A percentile compares a stretch with the other conserved stretches of the same genome.
Conservation (phyloP, 257 asterid species). For the Solanum ossicruentum region DNA sequence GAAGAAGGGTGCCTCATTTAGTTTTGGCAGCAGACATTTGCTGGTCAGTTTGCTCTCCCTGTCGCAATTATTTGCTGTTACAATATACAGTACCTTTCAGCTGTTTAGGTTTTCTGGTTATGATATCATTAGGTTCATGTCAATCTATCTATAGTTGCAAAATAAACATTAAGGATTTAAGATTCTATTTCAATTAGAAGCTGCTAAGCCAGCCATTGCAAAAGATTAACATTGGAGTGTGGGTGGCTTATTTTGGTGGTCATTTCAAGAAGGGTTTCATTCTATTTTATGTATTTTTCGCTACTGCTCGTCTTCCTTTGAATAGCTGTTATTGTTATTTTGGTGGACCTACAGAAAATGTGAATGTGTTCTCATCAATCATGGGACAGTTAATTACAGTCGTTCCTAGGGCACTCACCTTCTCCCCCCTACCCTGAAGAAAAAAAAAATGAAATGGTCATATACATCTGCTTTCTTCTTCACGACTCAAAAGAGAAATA, state of each 20-base stretch:
- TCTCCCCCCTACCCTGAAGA: no score
- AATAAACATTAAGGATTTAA: neutral
- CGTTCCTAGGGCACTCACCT: neutral
- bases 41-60: conserved; percentile 32
- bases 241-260: neutral
- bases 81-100: no score
- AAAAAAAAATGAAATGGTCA: neutral
- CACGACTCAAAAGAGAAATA: neutral
- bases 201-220: neutral
- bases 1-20: conserved; percentile 39
- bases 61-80: neutral
- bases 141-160: neutral
- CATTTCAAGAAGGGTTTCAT: neutral
- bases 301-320: neutral
- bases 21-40: conserved; percentile 84
- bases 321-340: neutral
- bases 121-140: no score
- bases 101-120: no score
- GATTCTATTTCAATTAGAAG: neutral
- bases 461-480: neutral
- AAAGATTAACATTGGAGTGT: neutral
- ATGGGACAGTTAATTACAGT: neutral
- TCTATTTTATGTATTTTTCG: neutral
- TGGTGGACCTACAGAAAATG: neutral
- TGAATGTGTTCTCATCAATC: neutral